Evolutionary conservation across 1,139 yeast species (phyloP).

Genomic region (Wickerhamomyces sp.): DNA sequence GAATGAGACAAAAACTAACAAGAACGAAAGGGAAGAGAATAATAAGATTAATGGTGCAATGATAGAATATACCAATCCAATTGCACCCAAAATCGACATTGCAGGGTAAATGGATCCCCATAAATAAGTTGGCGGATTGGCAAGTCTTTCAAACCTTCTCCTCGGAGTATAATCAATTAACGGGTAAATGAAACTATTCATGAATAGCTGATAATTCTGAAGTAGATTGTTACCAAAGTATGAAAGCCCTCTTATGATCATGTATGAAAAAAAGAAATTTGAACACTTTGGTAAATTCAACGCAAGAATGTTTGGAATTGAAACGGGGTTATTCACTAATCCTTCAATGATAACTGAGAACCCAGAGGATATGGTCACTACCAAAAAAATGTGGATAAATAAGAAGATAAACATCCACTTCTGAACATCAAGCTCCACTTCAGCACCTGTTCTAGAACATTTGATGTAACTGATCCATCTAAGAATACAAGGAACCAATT

Average conservation of each 20-base stretch:
- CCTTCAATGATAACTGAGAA: conserved; percentile 62
- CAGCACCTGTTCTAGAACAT: conserved; percentile 52
- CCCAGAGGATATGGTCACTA: conserved; percentile 83
- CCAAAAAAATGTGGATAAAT: conserved; percentile 77
- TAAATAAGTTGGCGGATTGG: conserved; percentile 40
- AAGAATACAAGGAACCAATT: conserved; percentile 48
- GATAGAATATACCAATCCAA: conserved; percentile 71
- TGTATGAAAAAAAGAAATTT: conserved; percentile 72
- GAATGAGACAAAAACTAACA: conserved; percentile 56
- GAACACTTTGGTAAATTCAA: conserved; percentile 77
- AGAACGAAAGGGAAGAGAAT: conserved; percentile 55
- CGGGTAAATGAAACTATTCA: conserved; percentile 35
- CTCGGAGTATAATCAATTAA: conserved; percentile 56
- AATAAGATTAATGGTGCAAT: conserved; percentile 74
- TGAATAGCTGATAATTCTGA: conserved; percentile 45
- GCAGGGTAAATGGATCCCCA: conserved; percentile 83
- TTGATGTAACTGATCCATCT: conserved; percentile 44
- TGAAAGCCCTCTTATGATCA: conserved; percentile 68
- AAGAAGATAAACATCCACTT: conserved; percentile 66
- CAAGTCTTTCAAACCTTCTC: conserved; percentile 42
- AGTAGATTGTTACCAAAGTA: conserved; percentile 66
- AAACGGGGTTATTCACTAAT: conserved; percentile 64
- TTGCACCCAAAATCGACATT: conserved; percentile 70
- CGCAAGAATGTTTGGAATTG: conserved; percentile 68
- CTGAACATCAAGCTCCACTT: conserved; percentile 56